These are phyloP conservation scores for Rhodosporidiobolus odoratus DNA, from an alignment of 768 basidiomycete species.

Conservation along the genomic window DNA sequence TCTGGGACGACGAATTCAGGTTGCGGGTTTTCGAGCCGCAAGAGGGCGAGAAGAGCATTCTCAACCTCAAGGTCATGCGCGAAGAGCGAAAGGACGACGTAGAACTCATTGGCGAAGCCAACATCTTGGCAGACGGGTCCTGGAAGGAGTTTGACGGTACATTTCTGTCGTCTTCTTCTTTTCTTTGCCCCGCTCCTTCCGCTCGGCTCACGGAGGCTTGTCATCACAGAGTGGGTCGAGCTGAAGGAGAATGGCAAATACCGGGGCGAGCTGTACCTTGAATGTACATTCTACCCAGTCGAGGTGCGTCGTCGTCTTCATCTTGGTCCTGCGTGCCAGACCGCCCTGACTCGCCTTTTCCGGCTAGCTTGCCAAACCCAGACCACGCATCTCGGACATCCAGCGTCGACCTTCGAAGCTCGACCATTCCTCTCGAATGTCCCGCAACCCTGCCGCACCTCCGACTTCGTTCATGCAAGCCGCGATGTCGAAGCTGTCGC, in stretches of 20 bases:
- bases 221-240: slow-evolving; percentile 12
- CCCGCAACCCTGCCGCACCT: background rate
- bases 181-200: too few species aligned
- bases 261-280: slow-evolving; percentile 24
- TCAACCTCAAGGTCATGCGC: slow-evolving; percentile 1
- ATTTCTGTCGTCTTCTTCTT: background rate
- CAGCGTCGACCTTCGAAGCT: slow-evolving; percentile 16
- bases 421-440: background rate
- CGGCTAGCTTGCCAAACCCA: background rate
- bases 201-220: too few species aligned
- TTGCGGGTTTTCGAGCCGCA: slow-evolving; percentile 1
- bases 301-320: background rate
- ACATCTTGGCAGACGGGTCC: background rate
- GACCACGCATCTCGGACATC: background rate
- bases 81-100: slow-evolving; percentile 5
- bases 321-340: background rate
- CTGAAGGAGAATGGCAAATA: slow-evolving; percentile 15
- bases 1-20: slow-evolving; percentile 34
- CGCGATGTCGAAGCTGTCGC: background rate
- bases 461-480: background rate
- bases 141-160: slow-evolving; percentile 30
- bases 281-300: slow-evolving; percentile 27
- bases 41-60: slow-evolving; percentile 2
- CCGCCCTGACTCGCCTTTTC: background rate
- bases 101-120: slow-evolving; percentile 17